Evolutionary conservation across 2,329 filamentous ascomycete species (phyloP), one percentile per base, ranked within the genome.

Genomic region (Fusarium sp.): DNA sequence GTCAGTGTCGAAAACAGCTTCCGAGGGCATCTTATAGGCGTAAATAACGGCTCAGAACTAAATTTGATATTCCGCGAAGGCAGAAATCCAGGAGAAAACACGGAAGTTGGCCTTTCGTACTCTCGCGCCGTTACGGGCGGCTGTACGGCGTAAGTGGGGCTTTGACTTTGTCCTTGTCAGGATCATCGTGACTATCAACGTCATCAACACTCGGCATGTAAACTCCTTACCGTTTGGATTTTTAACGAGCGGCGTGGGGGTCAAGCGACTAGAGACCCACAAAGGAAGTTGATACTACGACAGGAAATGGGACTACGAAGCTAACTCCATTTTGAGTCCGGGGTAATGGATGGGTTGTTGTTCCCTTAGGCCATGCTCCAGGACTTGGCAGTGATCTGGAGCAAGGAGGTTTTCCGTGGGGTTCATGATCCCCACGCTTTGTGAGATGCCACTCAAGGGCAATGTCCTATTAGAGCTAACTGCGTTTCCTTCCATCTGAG

Each of bases 361-460:
- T 10, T 13, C 28, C 28, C 26, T 17, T 22, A 13, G 42, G 42
- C 42, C 17, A 26, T 20, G 43, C 20, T 44, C 22, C 17, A 8
- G 7, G 10, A 13, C 22, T 28, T 50, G 22, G 17, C 40, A 13
- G 18, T 11, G 18, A 31, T 45, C 17, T 45, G 9, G 17, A 14
- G 22, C 2, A 18, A 58, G 59, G 51, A 36, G 20, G 36, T 6
- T 50, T 36, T 42, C 1, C 24, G 61, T 64, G 59, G 61, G 39
- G 56, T 33, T 6, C 13, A 14, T 13, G n/a, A 33, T 20, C 13
- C 10, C 10, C 28, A 6, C 17, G 24, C 31, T 7, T 7, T 24
- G 22, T 24, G 11, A 18, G 43, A 8, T 17, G 3, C n/a, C 5
- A 33, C 31, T 31, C 17, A 17, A 11, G 17, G 17, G 18, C 15